Evolutionary conservation across 345 rosid genomes (phyloP), one percentile per base, ranked within the genome.

Genomic region (Eucalyptus curtisii): DNA sequence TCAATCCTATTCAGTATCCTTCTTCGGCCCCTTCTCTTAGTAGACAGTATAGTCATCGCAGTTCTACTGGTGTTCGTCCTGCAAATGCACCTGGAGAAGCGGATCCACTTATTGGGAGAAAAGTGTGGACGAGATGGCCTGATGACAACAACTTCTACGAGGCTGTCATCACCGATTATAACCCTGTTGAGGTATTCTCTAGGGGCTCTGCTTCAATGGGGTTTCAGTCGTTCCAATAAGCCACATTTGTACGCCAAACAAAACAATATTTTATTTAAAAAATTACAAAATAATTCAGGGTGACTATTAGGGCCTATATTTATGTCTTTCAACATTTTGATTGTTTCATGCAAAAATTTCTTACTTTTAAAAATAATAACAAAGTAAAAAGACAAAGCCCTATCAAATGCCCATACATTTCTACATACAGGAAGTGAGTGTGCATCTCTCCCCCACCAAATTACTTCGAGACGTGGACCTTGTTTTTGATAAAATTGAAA

Each of bases 51-150:
- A 89, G 90, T 61, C 94, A 71, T 89, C 95, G 93, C 47, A 76
- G 82, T 86, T 93, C 92, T 52, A 53, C 96, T 81, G 91, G 92
- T 90, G 91, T 92, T 88, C 86, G 92, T 90, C 86, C 90, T n/a
- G 91, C 91, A 89, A 94, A 91, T 95, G 96, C 92, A 42, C 92
- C 92, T 87, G 91, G 93, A 89, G 97, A 95, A 91, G 90, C 92
- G 79, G 92, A 94, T 89, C 90, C 91, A 53, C 91, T 95, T 81
- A 89, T 98, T 81, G 99, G 99, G 89, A 95, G 94, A 93, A 95
- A 93, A 93, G 97, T 97, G n/a, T 95, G 98, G 99, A 98, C 99
- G 76, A 96, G 94, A 90, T 98, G 99, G 99, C 99, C 99, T 86
- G 99, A 94, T 71, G 99, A 98, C 90, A 96, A 97, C 90, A 92